Base-by-base conservation (phyloP, 768 basidiomycete species). In the Lepiota brunneoincarnata region DNA sequence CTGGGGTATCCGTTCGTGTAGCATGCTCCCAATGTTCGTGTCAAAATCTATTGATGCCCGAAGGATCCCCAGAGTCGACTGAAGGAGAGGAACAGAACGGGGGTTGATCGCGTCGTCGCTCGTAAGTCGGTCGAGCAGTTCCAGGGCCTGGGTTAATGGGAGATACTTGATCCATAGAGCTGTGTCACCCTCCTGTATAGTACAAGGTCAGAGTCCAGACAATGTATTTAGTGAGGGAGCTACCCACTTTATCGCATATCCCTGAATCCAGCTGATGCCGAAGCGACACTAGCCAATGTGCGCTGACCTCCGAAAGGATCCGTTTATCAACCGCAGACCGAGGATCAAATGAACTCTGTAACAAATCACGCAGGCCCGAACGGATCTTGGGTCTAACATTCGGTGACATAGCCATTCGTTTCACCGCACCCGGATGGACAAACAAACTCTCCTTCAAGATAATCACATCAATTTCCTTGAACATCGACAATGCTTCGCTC, bases 111-210 rank as follows among this genome's bases (percentile, higher is more conserved):
- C 43, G 31, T 58, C 49, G 37, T 54, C 43, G 5, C 47, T 40
- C 17, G 60, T 59, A 45, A 78, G 57, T 6, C 67, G 53, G 58
- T 81, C 77, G 10, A 90, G 61, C 5, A 80, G 67, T 4, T 64
- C 58, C 3, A 81, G 67, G 2, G 83, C 63, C 14, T 75, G 74
- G 2, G 68, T 59, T 2, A 67, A 61, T 4, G 70, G 63, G 59
- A 86, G 75, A 60, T 79, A 87, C 37, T 70, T 73, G 39, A 87
- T 69, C 89, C 89, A 91, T 12, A 78, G 56, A 2, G 67, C 59
- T 2, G 69, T 66, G 12, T 41, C 50, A 9, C 28, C 26, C 20
- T 45, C 61, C 52, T 40, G 51, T 44, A 60, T 48, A 67, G 76
- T 60, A 21, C 41, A 37, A 15, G n/a, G 26, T 26, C 23, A 44